Percentiles rank a stretch among this genome's conserved stretches.
These are phyloP conservation scores for Lactarius evosmus DNA, from an alignment of 768 basidiomycete genomes.

Conservation along the genomic window DNA sequence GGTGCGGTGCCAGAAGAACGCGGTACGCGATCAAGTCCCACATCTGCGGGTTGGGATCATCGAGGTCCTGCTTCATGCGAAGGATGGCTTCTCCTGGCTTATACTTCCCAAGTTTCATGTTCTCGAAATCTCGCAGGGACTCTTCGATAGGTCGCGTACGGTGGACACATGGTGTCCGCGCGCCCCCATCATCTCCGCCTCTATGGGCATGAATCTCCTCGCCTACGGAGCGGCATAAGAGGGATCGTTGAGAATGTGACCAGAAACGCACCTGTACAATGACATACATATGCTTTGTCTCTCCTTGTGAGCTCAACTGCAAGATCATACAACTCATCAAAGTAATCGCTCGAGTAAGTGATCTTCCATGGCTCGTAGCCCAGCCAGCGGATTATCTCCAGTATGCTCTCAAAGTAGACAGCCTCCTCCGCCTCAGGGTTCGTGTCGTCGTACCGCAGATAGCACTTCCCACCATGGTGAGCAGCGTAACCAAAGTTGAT, in stretches of 20 bases:
- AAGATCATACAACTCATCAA: conserved; percentile 78
- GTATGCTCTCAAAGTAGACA: conserved; percentile 91
- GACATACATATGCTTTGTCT: conserved; percentile 93
- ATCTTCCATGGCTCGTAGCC: conserved; percentile 99
- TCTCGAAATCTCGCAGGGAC: conserved; percentile 83
- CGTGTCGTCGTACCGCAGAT: conserved; percentile 96
- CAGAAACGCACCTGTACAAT: conserved; percentile 79
- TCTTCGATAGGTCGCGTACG: conserved; percentile 82
- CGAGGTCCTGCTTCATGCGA: conserved; percentile 95
- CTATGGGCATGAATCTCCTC: conserved; percentile 89
- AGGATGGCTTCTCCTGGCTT: conserved; percentile 88
- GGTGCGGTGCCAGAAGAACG: conserved; percentile 85
- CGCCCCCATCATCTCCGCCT: conserved; percentile 76
- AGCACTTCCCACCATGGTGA: conserved; percentile 87
- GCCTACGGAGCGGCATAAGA: conserved; percentile 45
- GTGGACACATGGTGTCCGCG: conserved; percentile 82
- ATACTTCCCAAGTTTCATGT: conserved; percentile 90
- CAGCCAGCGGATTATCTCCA: conserved; percentile 94
- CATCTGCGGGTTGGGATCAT: conserved; percentile 96
- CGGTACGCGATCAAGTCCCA: conserved; percentile 99
- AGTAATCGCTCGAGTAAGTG: conserved; percentile 98
- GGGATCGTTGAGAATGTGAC: neutral
- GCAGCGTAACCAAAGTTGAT: conserved; percentile 99
- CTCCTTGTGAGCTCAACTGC: conserved; percentile 86
- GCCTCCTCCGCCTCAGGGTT: conserved; percentile 98